Evolutionary conservation across 495 filamentous ascomycete species (phyloP).

Genomic region (Neurospora discreta): DNA sequence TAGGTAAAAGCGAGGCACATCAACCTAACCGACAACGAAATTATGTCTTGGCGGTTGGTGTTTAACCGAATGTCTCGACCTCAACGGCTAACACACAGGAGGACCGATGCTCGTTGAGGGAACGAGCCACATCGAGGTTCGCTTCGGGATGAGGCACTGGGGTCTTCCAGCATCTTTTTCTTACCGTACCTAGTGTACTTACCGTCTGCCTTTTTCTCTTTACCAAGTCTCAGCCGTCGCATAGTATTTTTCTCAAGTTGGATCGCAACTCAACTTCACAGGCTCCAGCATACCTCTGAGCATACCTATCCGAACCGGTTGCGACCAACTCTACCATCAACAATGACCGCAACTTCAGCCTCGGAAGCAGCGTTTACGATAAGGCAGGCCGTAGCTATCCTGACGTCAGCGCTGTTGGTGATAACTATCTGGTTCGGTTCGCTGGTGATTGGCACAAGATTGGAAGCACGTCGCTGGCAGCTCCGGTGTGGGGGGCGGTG

Average conservation of each 20-base stretch:
- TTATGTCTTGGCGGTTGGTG: too few relatives aligned
- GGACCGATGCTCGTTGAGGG: constrained; percentile 13
- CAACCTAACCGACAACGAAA: too few relatives aligned
- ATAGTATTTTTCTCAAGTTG: constrained; percentile 40
- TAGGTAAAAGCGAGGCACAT: too few relatives aligned
- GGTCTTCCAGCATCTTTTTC: constrained; percentile 66
- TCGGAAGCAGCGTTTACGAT: constrained; percentile 35
- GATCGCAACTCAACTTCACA: constrained; percentile 1
- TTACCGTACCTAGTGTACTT: too few relatives aligned
- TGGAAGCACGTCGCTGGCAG: constrained; percentile 48
- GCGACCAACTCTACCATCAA: background rate
- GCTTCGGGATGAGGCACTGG: constrained; percentile 51
- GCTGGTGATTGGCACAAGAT: constrained; percentile 27
- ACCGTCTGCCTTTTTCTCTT: too few relatives aligned
- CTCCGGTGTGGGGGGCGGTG: constrained; percentile 47
- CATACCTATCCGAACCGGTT: constrained; percentile 14
- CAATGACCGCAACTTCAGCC: constrained; percentile 6
- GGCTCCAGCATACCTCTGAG: constrained; percentile 14
- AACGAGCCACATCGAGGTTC: constrained; percentile 36
- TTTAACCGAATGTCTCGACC: too few relatives aligned
- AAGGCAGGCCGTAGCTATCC: constrained; percentile 51
- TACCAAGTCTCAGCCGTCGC: constrained; percentile 38
- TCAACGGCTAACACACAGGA: too few relatives aligned
- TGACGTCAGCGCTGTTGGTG: constrained; percentile 55
- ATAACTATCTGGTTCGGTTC: constrained; percentile 41